phyloP scores from a whole-genome alignment of 192 early-diverging fungal genomes.

The Kickxella alabastrina region DNA sequence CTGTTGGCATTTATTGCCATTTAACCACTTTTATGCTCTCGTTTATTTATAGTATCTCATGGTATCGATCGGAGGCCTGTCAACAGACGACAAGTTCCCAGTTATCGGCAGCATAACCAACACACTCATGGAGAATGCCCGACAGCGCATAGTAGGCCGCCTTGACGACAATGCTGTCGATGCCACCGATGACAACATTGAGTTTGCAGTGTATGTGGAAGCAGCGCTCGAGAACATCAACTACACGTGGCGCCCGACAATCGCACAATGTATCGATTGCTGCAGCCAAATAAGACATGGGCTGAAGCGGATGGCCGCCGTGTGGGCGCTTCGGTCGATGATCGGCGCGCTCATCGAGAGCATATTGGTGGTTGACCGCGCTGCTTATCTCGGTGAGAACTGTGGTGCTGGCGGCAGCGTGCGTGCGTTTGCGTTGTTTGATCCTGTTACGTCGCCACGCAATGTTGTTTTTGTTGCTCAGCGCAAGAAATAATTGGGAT shows the following conservation, averaged over 20 bases:
- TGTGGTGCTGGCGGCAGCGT: conserved; percentile 22
- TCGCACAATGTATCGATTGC: conserved; percentile 29
- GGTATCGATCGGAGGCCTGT: conserved; percentile 53
- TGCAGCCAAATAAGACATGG: conserved; percentile 29
- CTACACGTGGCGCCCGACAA: conserved; percentile 36
- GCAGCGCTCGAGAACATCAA: conserved; percentile 60
- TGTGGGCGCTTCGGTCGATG: conserved; percentile 79
- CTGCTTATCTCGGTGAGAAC: conserved; percentile 58
- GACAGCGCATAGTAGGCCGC: not conserved
- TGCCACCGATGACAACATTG: conserved; percentile 10
- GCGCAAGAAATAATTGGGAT: conserved; percentile 3
- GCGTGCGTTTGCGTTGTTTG: conserved; percentile 40
- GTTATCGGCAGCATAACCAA: conserved; percentile 59
- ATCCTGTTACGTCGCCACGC: conserved; percentile 41
- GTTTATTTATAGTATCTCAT: conserved; percentile 51
- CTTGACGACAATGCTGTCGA: not conserved
- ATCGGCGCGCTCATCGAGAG: conserved; percentile 72
- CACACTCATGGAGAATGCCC: conserved; percentile 47
- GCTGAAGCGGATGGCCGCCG: conserved; percentile 62
- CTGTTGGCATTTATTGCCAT: too few relatives aligned
- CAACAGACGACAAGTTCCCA: conserved; percentile 42
- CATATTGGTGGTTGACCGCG: conserved; percentile 76
- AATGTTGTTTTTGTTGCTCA: conserved; percentile 38
- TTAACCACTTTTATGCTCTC: too few relatives aligned
- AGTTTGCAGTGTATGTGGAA: conserved; percentile 53